A percentile compares a stretch with the other conserved stretches of the same genome.
Conservation (phyloP, 805 yeast species). For the Metschnikowia corniflorae region DNA sequence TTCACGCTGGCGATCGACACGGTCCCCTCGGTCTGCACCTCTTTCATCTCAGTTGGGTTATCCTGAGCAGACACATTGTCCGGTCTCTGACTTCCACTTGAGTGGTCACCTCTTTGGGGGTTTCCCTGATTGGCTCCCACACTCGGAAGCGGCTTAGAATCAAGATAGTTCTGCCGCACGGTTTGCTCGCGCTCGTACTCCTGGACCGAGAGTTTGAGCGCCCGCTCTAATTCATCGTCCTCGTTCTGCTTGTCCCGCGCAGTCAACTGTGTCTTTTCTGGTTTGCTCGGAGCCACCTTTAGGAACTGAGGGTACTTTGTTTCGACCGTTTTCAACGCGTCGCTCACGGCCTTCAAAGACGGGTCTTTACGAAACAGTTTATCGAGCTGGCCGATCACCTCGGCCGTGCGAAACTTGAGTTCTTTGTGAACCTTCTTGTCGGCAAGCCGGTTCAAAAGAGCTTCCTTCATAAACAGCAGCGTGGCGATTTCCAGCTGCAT, state of each 20-base stretch:
- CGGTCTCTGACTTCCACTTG: neutral
- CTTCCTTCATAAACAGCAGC: slow-evolving; percentile 32
- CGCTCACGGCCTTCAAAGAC: slow-evolving; percentile 65
- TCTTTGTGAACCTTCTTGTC: slow-evolving; percentile 59
- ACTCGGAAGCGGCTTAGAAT: slow-evolving; percentile 35
- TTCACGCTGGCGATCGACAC: slow-evolving; percentile 47
- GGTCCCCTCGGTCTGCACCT: slow-evolving; percentile 1
- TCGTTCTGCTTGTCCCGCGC: slow-evolving; percentile 52
- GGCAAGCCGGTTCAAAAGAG: slow-evolving; percentile 41
- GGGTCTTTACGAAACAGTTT: slow-evolving; percentile 70
- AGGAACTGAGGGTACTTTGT: slow-evolving; percentile 34
- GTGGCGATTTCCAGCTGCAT: slow-evolving; percentile 44
- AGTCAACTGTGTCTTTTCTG: slow-evolving; percentile 51
- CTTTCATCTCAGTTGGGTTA: neutral
- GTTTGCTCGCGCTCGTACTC: slow-evolving; percentile 49
- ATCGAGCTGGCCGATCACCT: slow-evolving; percentile 64
- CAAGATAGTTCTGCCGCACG: slow-evolving; percentile 24
- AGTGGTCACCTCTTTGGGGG: slow-evolving; percentile 6
- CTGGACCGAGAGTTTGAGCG: slow-evolving; percentile 65
- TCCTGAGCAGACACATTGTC: neutral
- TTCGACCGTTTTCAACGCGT: slow-evolving; percentile 51
- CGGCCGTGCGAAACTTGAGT: slow-evolving; percentile 63
- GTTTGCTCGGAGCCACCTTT: slow-evolving; percentile 46
- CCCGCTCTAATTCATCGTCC: slow-evolving; percentile 77
- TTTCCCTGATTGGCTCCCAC: neutral